These are phyloP conservation scores for Candida ovalis DNA, from an alignment of 805 yeast species.

Conservation along the genomic window DNA sequence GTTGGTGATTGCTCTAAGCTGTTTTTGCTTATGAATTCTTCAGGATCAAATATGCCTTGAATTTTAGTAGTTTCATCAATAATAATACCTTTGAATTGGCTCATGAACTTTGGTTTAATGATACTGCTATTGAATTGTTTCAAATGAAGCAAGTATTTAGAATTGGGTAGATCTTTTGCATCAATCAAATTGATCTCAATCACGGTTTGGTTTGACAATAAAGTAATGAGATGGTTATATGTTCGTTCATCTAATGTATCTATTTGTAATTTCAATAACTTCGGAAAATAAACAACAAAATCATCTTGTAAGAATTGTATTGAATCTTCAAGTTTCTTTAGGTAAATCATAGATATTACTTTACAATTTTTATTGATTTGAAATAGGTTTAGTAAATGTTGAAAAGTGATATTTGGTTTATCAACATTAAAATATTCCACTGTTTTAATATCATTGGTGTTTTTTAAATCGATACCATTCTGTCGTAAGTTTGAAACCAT, in stretches of 20 bases:
- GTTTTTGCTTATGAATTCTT: background rate
- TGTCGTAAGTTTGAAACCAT: background rate
- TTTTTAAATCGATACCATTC: background rate
- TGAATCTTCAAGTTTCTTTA: background rate
- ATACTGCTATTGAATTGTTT: background rate
- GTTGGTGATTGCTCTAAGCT: background rate
- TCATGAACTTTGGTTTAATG: background rate
- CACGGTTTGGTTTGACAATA: background rate
- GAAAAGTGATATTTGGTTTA: background rate
- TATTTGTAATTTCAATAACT: background rate
- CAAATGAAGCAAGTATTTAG: background rate
- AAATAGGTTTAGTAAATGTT: background rate
- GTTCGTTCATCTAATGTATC: background rate
- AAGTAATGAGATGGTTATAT: background rate
- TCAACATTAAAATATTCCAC: constrained; percentile 1
- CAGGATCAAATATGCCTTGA: background rate
- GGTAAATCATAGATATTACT: background rate
- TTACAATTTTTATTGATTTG: background rate
- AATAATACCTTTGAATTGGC: background rate
- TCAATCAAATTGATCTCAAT: background rate
- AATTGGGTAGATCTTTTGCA: background rate
- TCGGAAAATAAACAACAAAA: background rate
- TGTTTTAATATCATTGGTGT: background rate
- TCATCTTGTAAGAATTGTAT: background rate
- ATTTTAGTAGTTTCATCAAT: background rate